These are phyloP conservation scores for Acer campestre DNA, from an alignment of 345 rosid genomes.

Conservation along the genomic window DNA sequence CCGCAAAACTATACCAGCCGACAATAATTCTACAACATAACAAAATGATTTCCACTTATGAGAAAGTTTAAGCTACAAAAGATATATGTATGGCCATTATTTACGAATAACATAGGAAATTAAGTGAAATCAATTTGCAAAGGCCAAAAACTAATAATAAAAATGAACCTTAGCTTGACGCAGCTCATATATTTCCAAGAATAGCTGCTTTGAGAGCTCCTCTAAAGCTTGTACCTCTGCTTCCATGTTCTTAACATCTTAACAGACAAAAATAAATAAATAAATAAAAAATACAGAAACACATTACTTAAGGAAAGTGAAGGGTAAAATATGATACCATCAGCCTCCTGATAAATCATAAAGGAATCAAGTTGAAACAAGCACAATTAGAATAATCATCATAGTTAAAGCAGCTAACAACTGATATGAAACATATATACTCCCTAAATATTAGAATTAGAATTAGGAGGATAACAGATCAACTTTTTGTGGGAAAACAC, in stretches of 20 bases:
- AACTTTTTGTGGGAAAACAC: not conserved
- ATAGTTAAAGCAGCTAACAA: not conserved
- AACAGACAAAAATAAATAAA: slow-evolving; percentile 14
- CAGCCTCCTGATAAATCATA: not conserved
- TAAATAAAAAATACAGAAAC: not conserved
- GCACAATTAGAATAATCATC: not conserved
- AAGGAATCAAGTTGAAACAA: not conserved
- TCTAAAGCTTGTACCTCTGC: slow-evolving; percentile 93
- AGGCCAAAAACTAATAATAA: slow-evolving; percentile 1
- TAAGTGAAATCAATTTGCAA: not conserved
- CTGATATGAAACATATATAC: not conserved
- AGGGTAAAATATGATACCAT: slow-evolving; percentile 8
- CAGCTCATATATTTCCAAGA: slow-evolving; percentile 97
- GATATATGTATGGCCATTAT: not conserved
- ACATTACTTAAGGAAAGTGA: slow-evolving; percentile 5
- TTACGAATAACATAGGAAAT: not conserved
- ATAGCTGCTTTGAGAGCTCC: slow-evolving; percentile 96
- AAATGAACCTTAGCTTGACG: slow-evolving; percentile 88
- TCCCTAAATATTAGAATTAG: not conserved
- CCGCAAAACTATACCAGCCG: not conserved
- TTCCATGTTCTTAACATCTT: slow-evolving; percentile 85
- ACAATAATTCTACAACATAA: not conserved
- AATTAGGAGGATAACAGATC: not conserved
- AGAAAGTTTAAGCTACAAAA: not conserved
- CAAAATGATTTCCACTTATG: not conserved